Percentiles rank a stretch among this genome's conserved stretches.
These are phyloP conservation scores for Eucalyptus curtisii DNA, from an alignment of 345 rosid species.

Conservation along the genomic window DNA sequence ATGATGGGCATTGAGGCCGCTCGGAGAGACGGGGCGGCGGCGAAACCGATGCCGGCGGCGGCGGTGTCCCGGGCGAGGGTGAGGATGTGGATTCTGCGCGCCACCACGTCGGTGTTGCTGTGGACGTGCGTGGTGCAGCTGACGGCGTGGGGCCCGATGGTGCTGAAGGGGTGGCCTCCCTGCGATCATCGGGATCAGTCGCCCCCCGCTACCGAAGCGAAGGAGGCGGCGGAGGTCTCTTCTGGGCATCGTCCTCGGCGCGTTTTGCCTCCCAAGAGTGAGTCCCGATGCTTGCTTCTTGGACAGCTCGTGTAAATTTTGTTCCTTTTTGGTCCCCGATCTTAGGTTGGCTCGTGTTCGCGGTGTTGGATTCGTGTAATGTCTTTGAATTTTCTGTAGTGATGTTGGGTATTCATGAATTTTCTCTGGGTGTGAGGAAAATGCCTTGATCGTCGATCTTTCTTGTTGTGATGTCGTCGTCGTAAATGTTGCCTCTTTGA, in stretches of 20 bases:
- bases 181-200: conserved; percentile 39
- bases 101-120: conserved; percentile 70
- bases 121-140: conserved; percentile 96
- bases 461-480: not conserved
- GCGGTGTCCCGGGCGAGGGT: conserved; percentile 26
- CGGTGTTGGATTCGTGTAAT: not conserved
- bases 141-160: conserved; percentile 88
- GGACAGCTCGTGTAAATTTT: not conserved
- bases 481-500: not conserved
- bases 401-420: not conserved
- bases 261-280: conserved; percentile 74
- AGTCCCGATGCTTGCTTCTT: not conserved
- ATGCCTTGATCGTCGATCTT: not conserved
- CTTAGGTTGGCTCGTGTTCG: not conserved
- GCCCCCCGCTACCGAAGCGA: conserved; percentile 8
- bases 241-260: conserved; percentile 24
- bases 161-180: conserved; percentile 84
- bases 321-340: not conserved
- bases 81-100: conserved; percentile 90
- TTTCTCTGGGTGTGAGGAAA: not conserved
- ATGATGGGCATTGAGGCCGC: not conserved
- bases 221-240: conserved; percentile 5
- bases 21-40: not conserved
- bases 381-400: not conserved
- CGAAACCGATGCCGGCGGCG: not conserved